These are phyloP conservation scores for Macrocybe gigantea DNA, from an alignment of 768 basidiomycete genomes.

Conservation along the genomic window DNA sequence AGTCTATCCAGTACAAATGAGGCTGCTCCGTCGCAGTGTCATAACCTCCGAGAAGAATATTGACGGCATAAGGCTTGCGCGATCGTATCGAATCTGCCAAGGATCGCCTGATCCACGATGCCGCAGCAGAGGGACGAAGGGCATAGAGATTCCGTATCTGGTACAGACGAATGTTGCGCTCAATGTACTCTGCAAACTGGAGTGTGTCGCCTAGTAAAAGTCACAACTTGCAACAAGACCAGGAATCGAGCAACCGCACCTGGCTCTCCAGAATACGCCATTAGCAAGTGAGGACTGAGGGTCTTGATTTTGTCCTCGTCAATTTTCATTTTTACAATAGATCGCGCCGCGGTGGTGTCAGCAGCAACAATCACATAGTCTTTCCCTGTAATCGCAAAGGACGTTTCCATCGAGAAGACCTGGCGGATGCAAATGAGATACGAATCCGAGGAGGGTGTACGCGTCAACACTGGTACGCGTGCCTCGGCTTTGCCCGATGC, in stretches of 20 bases:
- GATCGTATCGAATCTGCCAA: slow-evolving; percentile 89
- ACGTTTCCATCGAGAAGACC: slow-evolving; percentile 70
- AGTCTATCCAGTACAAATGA: slow-evolving; percentile 93
- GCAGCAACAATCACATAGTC: slow-evolving; percentile 91
- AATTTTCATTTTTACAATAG: slow-evolving; percentile 95
- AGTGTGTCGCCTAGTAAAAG: slow-evolving; percentile 76
- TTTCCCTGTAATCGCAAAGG: slow-evolving; percentile 88
- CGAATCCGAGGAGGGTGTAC: slow-evolving; percentile 8
- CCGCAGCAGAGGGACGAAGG: slow-evolving; percentile 85
- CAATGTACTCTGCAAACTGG: slow-evolving; percentile 94
- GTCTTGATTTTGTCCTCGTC: slow-evolving; percentile 97
- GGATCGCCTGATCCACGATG: slow-evolving; percentile 90
- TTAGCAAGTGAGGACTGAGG: slow-evolving; percentile 84
- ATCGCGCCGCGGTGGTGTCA: slow-evolving; percentile 83
- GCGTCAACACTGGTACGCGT: slow-evolving; percentile 9
- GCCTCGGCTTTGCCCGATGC: no score
- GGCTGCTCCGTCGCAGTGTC: slow-evolving; percentile 72
- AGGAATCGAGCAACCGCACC: slow-evolving; percentile 36
- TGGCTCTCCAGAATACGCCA: slow-evolving; percentile 94
- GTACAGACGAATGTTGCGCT: slow-evolving; percentile 93
- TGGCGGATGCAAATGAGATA: slow-evolving; percentile 6
- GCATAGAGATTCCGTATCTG: slow-evolving; percentile 91
- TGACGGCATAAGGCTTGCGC: slow-evolving; percentile 83
- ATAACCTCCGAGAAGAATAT: slow-evolving; percentile 89
- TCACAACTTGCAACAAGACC: background rate